Base-by-base conservation (phyloP, 768 basidiomycete genomes). In the Pleurotus cornucopiae region DNA sequence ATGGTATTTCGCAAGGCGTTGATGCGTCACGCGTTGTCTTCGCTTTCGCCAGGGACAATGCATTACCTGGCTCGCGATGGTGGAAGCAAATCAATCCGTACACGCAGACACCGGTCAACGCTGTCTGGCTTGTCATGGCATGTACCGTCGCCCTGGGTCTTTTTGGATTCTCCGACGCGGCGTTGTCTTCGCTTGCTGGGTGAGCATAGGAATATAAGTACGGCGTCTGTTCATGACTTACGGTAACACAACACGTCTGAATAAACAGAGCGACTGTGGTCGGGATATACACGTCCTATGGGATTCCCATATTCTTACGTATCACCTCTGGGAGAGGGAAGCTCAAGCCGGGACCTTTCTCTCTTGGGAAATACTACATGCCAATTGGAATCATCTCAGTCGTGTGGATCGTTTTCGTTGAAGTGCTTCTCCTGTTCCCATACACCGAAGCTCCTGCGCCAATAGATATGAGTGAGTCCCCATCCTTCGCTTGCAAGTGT, bases 21-120 rank as follows among this genome's bases (percentile, higher is more conserved):
- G 84, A 85, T 58, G 84, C 84, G 9, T 84, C 83, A 13, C 79
- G 84, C 5, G 83, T 85, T 44, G 73, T 85, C 39, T 85, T 84
- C 48, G 83, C 83, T 3, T 82, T 85, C 59, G 82, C 83, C 7
- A 67, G 75, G 7, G 75, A 75, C 45, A 63, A 72, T 46, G 74
- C 70, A 11, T 61, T 73, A 6, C 73, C 73, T 3, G 71, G 72
- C 9, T 74, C 73, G 1, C 63, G 64, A 20, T 71, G 64, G 66
- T 71, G 69, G 70, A 71, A 71, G 53, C 60, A 63, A 55, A 61
- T 74, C 49, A 72, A 73, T 54, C 60, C 34, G 1, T 49, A 51
- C 13, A 72, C 70, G 1, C 63, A 63, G 39, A 73, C 68, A 6
- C 76, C 75, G 0, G 67, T 73, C n/a, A 71, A 73, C 54, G 71